phyloP scores from a whole-genome alignment of 768 basidiomycete genomes.

The Inosperma sp. region DNA sequence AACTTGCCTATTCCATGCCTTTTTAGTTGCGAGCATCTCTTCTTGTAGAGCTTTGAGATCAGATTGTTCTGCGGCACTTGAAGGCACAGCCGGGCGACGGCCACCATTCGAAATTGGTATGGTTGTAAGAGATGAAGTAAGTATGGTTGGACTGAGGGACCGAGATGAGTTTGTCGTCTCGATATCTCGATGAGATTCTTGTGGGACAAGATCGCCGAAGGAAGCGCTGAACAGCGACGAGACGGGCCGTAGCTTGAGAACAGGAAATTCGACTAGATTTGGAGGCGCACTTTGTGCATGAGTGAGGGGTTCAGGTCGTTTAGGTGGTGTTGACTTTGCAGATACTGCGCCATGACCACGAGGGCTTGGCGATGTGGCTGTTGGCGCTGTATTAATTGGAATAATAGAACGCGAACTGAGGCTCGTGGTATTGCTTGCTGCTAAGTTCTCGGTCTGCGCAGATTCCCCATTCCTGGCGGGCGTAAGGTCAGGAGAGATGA shows the following conservation, averaged over 20 bases:
- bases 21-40: conserved; percentile 52
- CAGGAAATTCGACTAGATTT: conserved; percentile 55
- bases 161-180: conserved; percentile 50
- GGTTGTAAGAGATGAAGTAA: conserved; percentile 22
- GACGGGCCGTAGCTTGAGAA: conserved; percentile 67
- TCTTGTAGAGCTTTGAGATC: conserved; percentile 54
- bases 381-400: too few relatives aligned
- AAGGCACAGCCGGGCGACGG: conserved; percentile 7
- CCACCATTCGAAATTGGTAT: conserved; percentile 9
- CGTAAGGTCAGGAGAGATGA: conserved; percentile 33
- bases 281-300: conserved; percentile 63
- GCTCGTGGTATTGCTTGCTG: too few relatives aligned
- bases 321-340: too few relatives aligned
- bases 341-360: too few relatives aligned
- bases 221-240: conserved; percentile 73
- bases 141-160: conserved; percentile 18
- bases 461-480: conserved; percentile 13
- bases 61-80: conserved; percentile 26
- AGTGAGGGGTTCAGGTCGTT: conserved; percentile 25
- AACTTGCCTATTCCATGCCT: conserved; percentile 67
- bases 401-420: too few relatives aligned
- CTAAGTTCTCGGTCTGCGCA: neutral
- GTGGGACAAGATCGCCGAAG: conserved; percentile 46
- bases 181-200: conserved; percentile 26
- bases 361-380: too few relatives aligned